A percentile compares a stretch with the other conserved stretches of the same genome.
phyloP scores from a whole-genome alignment of 805 yeast genomes.

The Hanseniaspora lindneri region DNA sequence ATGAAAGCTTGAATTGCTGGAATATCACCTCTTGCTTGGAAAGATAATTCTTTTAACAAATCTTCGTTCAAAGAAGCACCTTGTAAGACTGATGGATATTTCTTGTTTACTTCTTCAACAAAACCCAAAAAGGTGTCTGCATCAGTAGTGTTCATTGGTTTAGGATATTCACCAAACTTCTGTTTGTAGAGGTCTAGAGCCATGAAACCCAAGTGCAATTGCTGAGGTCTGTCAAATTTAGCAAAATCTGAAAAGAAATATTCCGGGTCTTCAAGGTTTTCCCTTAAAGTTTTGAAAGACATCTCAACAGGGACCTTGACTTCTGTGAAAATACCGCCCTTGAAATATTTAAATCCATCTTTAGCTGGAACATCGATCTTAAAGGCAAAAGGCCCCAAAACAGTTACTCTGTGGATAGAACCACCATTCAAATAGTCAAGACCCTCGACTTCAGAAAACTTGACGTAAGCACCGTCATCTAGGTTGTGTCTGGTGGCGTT shows the following conservation, averaged over 20 bases:
- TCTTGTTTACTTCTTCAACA: slow-evolving; percentile 46
- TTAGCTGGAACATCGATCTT: slow-evolving; percentile 37
- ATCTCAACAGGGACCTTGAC: slow-evolving; percentile 69
- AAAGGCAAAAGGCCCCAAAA: slow-evolving; percentile 90
- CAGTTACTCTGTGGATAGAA: slow-evolving; percentile 60
- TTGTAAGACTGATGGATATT: slow-evolving; percentile 43
- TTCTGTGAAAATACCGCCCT: slow-evolving; percentile 86
- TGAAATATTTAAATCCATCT: slow-evolving; percentile 38
- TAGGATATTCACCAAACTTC: slow-evolving; percentile 53
- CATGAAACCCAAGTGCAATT: slow-evolving; percentile 82
- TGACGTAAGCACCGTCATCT: slow-evolving; percentile 83
- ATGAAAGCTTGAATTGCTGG: slow-evolving; percentile 81
- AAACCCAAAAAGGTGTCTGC: slow-evolving; percentile 53
- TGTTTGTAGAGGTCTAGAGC: slow-evolving; percentile 68
- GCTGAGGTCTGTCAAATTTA: slow-evolving; percentile 83
- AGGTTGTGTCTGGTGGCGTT: slow-evolving; percentile 89
- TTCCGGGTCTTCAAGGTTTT: slow-evolving; percentile 69
- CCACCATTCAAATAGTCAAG: slow-evolving; percentile 64
- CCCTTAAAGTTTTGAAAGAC: slow-evolving; percentile 49
- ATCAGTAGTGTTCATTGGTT: slow-evolving; percentile 64
- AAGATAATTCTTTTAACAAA: slow-evolving; percentile 59
- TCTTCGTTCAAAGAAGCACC: slow-evolving; percentile 45
- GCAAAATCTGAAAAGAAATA: slow-evolving; percentile 77
- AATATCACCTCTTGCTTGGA: slow-evolving; percentile 81
- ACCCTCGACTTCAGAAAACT: slow-evolving; percentile 77